These are phyloP conservation scores for Xerocomellus intermedius DNA, from an alignment of 768 basidiomycete species.

Conservation along the genomic window DNA sequence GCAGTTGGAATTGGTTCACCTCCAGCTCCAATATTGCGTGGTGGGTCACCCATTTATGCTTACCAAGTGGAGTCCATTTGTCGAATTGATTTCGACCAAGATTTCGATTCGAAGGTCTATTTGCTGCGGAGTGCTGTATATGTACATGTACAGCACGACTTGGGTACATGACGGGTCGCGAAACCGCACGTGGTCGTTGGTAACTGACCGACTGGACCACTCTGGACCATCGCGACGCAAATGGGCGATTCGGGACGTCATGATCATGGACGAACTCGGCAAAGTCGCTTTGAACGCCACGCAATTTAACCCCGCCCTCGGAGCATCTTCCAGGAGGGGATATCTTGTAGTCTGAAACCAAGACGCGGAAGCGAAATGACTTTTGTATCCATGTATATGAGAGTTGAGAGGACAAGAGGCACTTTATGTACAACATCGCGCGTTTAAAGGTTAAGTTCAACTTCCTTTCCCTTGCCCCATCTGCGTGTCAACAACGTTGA, in stretches of 20 bases:
- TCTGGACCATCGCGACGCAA: too few species aligned
- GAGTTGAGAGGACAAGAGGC: background rate
- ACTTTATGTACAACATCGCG: background rate
- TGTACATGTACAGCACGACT: too few species aligned
- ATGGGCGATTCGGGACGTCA: too few species aligned
- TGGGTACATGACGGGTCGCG: too few species aligned
- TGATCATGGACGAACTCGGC: too few species aligned
- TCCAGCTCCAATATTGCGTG: background rate
- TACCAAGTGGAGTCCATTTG: too few species aligned
- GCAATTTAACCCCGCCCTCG: background rate
- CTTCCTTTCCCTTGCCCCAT: background rate
- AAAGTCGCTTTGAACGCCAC: too few species aligned
- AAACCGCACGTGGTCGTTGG: too few species aligned
- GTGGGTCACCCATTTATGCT: background rate
- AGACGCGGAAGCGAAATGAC: background rate
- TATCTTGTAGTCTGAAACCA: background rate
- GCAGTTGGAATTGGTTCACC: too few species aligned
- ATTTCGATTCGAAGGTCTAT: too few species aligned
- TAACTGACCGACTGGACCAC: too few species aligned
- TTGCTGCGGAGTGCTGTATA: background rate
- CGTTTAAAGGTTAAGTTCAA: background rate
- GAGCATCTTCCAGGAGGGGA: background rate
- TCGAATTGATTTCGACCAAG: too few species aligned
- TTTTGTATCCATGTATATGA: background rate
- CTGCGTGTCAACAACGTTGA: background rate